Evolutionary conservation across 2,329 filamentous ascomycete species (phyloP).

Genomic region (Paecilomyces formosus): DNA sequence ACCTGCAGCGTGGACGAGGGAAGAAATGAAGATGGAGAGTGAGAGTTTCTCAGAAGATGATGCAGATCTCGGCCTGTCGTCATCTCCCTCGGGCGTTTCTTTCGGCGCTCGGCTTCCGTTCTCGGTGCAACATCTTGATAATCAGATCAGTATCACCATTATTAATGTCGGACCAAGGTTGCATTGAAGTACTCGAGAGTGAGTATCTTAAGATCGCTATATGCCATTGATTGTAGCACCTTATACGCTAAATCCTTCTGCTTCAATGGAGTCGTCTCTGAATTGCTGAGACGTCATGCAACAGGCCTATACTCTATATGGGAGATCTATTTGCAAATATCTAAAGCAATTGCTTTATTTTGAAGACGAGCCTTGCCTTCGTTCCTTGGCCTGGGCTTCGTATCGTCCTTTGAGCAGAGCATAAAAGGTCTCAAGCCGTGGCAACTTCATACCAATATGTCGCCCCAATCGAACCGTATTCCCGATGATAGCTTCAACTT

Average conservation of each 20-base stretch:
- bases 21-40: not conserved
- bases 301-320: too few relatives aligned
- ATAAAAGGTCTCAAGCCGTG: constrained; percentile 40
- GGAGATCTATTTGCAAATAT: too few relatives aligned
- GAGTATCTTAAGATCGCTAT: too few relatives aligned
- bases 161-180: too few relatives aligned
- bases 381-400: constrained; percentile 1
- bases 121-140: too few relatives aligned
- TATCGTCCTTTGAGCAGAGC: constrained; percentile 31
- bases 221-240: too few relatives aligned
- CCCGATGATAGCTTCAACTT: constrained; percentile 46
- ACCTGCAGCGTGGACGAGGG: not conserved
- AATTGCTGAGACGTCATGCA: too few relatives aligned
- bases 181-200: too few relatives aligned
- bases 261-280: too few relatives aligned
- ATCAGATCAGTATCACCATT: too few relatives aligned
- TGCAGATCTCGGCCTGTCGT: not conserved
- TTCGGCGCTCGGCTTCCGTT: too few relatives aligned
- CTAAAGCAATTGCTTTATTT: not conserved
- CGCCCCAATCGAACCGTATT: constrained; percentile 37
- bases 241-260: too few relatives aligned
- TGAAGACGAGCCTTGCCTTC: not conserved
- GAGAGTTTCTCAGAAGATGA: not conserved
- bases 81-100: not conserved
- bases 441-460: constrained; percentile 32